A percentile compares a stretch with the other conserved stretches of the same genome.
Evolutionary conservation across 495 filamentous ascomycete genomes (phyloP).

Genomic region (Penicillium lagena): DNA sequence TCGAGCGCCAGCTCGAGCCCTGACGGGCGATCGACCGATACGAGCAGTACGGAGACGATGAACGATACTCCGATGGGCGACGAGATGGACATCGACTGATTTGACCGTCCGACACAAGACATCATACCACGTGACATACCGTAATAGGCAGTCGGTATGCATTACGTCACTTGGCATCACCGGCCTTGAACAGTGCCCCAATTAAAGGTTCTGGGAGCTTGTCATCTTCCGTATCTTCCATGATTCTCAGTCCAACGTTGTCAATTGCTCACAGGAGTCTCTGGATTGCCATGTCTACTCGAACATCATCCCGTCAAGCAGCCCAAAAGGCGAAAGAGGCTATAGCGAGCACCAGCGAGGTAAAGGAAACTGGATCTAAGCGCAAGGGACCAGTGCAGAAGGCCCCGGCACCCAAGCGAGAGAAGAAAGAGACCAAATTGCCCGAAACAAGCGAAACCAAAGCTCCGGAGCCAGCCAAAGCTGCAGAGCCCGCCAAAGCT

Average conservation of each 20-base stretch:
- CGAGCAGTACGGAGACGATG: conserved; percentile 2
- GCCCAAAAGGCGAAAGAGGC: conserved; percentile 42
- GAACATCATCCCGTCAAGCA: conserved; percentile 37
- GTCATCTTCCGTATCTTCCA: no score
- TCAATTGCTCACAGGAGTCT: no score
- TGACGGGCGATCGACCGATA: conserved; percentile 12
- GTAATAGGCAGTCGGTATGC: conserved; percentile 12
- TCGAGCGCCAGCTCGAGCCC: conserved; percentile 17
- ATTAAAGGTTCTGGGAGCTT: no score
- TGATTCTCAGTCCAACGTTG: no score
- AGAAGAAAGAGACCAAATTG: conserved; percentile 16
- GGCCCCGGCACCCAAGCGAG: conserved; percentile 21
- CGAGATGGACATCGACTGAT: conserved; percentile 28
- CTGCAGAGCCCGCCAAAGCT: no score
- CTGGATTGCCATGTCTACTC: conserved; percentile 19
- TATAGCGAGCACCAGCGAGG: conserved; percentile 22
- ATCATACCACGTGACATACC: not conserved
- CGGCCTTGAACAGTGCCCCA: not conserved
- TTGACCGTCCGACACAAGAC: no score
- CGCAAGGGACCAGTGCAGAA: conserved; percentile 26
- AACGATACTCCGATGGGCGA: conserved; percentile 11
- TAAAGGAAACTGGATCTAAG: conserved; percentile 23
- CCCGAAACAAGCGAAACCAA: conserved; percentile 23
- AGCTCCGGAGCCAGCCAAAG: conserved; percentile 18
- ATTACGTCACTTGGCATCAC: conserved; percentile 19